Evolutionary conservation across 2,329 filamentous ascomycete species (phyloP), one percentile per base, ranked within the genome.

Genomic region (Tolypocladium endophyticum): DNA sequence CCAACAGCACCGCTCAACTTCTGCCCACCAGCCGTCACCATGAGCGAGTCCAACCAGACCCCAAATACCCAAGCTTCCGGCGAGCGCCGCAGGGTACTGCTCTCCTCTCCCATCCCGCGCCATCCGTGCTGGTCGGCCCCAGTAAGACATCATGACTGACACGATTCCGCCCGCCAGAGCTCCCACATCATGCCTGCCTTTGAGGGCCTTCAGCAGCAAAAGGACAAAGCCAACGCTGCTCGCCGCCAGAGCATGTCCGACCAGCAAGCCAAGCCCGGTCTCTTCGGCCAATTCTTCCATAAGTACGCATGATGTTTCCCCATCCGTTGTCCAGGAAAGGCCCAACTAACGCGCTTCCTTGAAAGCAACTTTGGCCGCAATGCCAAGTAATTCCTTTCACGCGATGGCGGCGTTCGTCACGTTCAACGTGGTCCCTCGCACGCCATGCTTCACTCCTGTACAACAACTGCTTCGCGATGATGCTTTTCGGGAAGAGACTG

Each of bases 271-370:
- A 70, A 74, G 56, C 67, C 76, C 1, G 81, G 81, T 47, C 71
- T 84, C 62, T 72, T 85, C 57, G 79, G 79, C 58, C 74, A 77
- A 62, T 77, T 84, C 73, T 85, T 83, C 79, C 76, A 83, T 64
- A 83, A 78, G 82, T 85, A 70, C 58, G 79, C 67, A 16, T 50
- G 54, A 35, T 23, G 30, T 20, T 33, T 9, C 33, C 18, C 47
- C 50, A 3, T 7, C 9, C 14, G 18, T 12, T 9, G 18, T 23
- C 12, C 50, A 12, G 9, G 9, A 12, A 3, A 35, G 28, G 9
- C 9, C 0, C 23, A 1, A 16, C 50, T 54, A 30, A 54, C 30
- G 16, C 20, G 20, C 11, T 54, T 35, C 38, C 25, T 12, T 55
- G 45, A 7, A 14, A 74, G 73, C 59, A 73, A 70, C 61, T 70